These are phyloP conservation scores for Colletotrichum zoysiae DNA, from an alignment of 2,329 filamentous ascomycete genomes.

Conservation along the genomic window DNA sequence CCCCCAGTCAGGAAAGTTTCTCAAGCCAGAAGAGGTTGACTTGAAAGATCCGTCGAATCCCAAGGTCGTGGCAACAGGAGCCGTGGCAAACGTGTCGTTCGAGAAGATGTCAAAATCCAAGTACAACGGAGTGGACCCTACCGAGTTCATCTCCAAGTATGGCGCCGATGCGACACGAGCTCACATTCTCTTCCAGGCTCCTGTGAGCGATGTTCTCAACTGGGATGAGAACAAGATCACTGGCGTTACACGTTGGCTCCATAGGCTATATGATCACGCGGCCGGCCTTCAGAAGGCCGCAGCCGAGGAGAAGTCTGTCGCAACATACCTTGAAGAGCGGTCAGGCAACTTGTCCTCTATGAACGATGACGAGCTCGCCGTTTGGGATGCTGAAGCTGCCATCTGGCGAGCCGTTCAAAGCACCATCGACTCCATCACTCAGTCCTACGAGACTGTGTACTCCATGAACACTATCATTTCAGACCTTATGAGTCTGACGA, in stretches of 20 bases:
- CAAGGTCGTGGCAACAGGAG: constrained; percentile 71
- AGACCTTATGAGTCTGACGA: constrained; percentile 85
- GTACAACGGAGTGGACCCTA: constrained; percentile 89
- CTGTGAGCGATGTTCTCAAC: constrained; percentile 84
- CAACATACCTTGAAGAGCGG: constrained; percentile 54
- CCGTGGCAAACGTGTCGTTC: constrained; percentile 72
- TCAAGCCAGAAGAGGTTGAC: constrained; percentile 82
- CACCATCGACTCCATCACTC: constrained; percentile 75
- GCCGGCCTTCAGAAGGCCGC: constrained; percentile 44
- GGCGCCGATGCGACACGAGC: constrained; percentile 87
- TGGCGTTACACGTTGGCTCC: constrained; percentile 85
- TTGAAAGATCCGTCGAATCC: constrained; percentile 67
- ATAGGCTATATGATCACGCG: constrained; percentile 73
- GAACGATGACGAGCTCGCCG: constrained; percentile 43
- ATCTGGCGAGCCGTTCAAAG: constrained; percentile 77
- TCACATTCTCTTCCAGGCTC: constrained; percentile 90
- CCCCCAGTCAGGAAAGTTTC: constrained; percentile 79
- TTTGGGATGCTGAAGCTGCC: constrained; percentile 60
- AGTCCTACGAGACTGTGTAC: constrained; percentile 78
- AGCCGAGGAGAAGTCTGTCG: constrained; percentile 29
- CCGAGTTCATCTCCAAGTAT: constrained; percentile 76
- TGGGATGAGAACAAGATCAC: constrained; percentile 89
- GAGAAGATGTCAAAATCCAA: constrained; percentile 98
- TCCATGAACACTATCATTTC: constrained; percentile 87
- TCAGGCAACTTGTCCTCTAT: constrained; percentile 49